Conservation (phyloP, 179 eudicot genomes). For the Monotropa hypopitys region DNA sequence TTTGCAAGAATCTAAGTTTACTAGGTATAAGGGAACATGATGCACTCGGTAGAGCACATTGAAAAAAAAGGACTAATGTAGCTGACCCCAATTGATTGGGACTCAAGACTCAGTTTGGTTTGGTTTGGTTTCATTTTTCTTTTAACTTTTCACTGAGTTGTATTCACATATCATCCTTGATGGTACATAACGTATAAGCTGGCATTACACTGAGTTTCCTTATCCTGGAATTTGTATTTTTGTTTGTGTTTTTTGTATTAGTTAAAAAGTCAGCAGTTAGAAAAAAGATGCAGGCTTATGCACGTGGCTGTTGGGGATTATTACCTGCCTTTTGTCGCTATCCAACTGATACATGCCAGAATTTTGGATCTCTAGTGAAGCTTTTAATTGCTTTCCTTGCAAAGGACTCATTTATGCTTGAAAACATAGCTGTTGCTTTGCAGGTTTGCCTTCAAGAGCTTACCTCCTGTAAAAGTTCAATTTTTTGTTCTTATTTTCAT, state of each 20-base stretch:
- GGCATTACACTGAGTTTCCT: neutral
- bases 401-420: conserved; percentile 53
- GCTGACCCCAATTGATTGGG: too few relatives aligned
- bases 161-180: conserved; percentile 4
- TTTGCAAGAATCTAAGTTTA: too few relatives aligned
- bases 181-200: neutral
- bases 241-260: conserved; percentile 22
- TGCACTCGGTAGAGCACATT: too few relatives aligned
- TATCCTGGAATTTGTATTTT: conserved; percentile 18
- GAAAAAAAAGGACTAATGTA: too few relatives aligned
- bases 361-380: conserved; percentile 39
- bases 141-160: neutral
- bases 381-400: conserved; percentile 34
- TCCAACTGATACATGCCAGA: conserved; percentile 50
- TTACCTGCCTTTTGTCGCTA: conserved; percentile 78
- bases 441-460: conserved; percentile 32
- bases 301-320: conserved; percentile 56
- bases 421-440: conserved; percentile 46
- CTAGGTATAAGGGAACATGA: too few relatives aligned
- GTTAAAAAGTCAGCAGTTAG: conserved; percentile 52
- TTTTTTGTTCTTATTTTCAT: neutral
- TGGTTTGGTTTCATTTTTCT: neutral
- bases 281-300: conserved; percentile 62
- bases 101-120: too few relatives aligned
- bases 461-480: neutral